These are phyloP conservation scores for Scolecobasidium constrictum DNA, from an alignment of 2,329 filamentous ascomycete species.

Conservation along the genomic window DNA sequence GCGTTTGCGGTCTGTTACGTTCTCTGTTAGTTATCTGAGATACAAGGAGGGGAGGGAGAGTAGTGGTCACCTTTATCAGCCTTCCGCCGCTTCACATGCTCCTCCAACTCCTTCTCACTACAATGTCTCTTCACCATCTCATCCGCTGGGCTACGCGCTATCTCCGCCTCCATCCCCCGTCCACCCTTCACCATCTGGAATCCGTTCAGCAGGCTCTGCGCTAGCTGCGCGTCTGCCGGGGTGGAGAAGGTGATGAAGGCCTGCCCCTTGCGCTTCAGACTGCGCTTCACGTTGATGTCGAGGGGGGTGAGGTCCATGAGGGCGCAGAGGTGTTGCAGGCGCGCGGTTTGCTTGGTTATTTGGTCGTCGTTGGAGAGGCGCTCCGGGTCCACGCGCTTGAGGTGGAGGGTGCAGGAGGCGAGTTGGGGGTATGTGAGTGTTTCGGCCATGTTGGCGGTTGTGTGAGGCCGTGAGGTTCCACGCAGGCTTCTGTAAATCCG, in stretches of 20 bases:
- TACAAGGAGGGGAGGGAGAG: background rate
- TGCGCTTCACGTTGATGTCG: constrained; percentile 80
- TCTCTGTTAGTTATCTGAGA: constrained; percentile 9
- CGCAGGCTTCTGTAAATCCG: no score
- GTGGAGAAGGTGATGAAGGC: constrained; percentile 88
- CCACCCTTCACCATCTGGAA: constrained; percentile 70
- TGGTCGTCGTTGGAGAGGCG: constrained; percentile 6
- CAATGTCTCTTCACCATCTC: constrained; percentile 68
- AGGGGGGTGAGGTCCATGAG: constrained; percentile 25
- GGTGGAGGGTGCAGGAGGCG: constrained; percentile 6
- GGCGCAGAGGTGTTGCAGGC: constrained; percentile 2
- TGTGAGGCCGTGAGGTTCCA: no score
- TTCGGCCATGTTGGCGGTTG: no score
- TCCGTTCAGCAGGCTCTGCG: constrained; percentile 81
- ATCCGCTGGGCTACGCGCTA: constrained; percentile 77
- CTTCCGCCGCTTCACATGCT: constrained; percentile 70
- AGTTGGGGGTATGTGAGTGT: constrained; percentile 2
- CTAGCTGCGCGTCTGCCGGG: constrained; percentile 65
- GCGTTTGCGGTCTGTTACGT: constrained; percentile 56
- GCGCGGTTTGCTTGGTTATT: background rate
- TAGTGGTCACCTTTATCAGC: constrained; percentile 72
- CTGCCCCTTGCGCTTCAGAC: constrained; percentile 86
- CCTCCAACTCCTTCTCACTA: constrained; percentile 72
- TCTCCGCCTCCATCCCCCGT: constrained; percentile 76
- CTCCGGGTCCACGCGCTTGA: constrained; percentile 6